phyloP scores from a whole-genome alignment of 306 rosid genomes.

The Sicyos baderoa region DNA sequence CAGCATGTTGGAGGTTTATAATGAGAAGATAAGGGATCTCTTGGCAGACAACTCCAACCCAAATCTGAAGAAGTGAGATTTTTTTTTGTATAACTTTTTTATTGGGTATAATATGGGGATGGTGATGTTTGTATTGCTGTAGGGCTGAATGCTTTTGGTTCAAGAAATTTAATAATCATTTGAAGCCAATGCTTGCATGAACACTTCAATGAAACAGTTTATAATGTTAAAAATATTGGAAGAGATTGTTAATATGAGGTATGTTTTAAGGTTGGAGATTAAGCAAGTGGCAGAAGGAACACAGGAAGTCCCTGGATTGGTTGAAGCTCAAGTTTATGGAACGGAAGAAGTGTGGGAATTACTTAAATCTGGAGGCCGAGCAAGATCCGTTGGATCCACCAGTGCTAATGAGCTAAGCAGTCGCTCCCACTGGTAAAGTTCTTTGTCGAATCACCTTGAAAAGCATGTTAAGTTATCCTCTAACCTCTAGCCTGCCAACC shows the following conservation, averaged over 20 bases:
- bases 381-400: conserved; percentile 93
- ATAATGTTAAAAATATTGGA: background rate
- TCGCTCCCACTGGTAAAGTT: conserved; percentile 85
- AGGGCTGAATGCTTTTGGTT: background rate
- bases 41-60: conserved; percentile 66
- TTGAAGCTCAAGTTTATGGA: conserved; percentile 60
- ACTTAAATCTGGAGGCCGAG: conserved; percentile 67
- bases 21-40: conserved; percentile 87
- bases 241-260: conserved; percentile 11
- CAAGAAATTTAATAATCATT: background rate
- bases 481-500: background rate
- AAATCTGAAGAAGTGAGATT: conserved; percentile 73
- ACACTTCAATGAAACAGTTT: background rate
- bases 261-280: conserved; percentile 62
- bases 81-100: conserved; percentile 8
- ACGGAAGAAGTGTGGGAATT: conserved; percentile 76
- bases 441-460: background rate
- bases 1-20: conserved; percentile 95
- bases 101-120: background rate
- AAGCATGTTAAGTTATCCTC: background rate
- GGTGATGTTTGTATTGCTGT: background rate
- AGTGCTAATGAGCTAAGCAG: conserved; percentile 90
- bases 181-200: background rate
- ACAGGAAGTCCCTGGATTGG: conserved; percentile 92
- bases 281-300: conserved; percentile 94